phyloP scores from a whole-genome alignment of 768 basidiomycete species.

The Serendipita sp. region DNA sequence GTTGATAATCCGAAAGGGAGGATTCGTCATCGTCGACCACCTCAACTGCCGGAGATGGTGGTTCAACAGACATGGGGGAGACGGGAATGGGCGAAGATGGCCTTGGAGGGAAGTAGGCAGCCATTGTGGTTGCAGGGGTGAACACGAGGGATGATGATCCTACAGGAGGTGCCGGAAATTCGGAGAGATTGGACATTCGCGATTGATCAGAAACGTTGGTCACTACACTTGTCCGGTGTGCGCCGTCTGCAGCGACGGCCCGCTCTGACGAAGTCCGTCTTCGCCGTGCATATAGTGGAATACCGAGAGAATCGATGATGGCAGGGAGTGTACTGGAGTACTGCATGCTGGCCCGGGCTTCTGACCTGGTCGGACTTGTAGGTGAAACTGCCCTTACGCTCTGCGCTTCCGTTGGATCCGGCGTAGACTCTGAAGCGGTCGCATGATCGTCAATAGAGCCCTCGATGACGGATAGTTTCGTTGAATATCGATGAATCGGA shows the following conservation, averaged over 20 bases:
- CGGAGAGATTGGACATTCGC: conserved; percentile 53
- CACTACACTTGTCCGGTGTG: conserved; percentile 39
- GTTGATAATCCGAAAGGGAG: neutral
- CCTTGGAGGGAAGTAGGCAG: neutral
- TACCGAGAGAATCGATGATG: neutral
- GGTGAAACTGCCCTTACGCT: neutral
- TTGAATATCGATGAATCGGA: neutral
- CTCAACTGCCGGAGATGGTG: neutral
- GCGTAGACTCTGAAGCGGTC: neutral
- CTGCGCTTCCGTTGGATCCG: neutral
- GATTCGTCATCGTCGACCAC: neutral
- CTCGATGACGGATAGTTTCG: neutral
- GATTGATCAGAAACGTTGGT: conserved; percentile 40
- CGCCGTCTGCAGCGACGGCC: conserved; percentile 17
- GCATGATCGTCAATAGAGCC: conserved; percentile 3
- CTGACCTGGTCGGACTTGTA: neutral
- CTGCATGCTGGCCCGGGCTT: neutral
- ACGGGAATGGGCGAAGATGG: neutral
- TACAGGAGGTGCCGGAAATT: conserved; percentile 49
- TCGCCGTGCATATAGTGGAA: neutral
- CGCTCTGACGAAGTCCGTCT: neutral
- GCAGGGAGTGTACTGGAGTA: neutral
- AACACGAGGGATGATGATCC: conserved; percentile 18
- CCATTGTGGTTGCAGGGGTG: conserved; percentile 17
- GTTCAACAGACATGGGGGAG: neutral